phyloP scores from a whole-genome alignment of 441 rosid species.

The Eutrema salsugineum region DNA sequence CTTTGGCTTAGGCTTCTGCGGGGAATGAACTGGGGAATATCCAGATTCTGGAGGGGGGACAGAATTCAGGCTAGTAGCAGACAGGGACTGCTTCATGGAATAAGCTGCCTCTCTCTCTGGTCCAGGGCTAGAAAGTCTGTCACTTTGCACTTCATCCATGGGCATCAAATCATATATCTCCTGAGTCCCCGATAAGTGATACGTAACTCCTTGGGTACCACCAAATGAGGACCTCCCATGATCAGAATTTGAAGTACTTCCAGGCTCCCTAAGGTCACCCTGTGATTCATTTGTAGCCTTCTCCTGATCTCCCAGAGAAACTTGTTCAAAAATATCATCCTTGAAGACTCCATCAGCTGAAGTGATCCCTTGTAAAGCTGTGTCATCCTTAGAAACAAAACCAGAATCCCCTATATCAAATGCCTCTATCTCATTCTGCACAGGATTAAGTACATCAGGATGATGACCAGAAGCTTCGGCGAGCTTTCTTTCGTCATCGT shows the following conservation, averaged over 20 bases:
- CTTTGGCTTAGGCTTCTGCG: conserved; percentile 64
- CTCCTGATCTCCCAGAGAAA: conserved; percentile 75
- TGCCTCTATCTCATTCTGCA: conserved; percentile 39
- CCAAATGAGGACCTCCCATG: conserved; percentile 38
- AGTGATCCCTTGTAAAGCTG: conserved; percentile 29
- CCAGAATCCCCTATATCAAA: conserved; percentile 35
- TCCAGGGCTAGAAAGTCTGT: conserved; percentile 52
- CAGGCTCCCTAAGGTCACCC: conserved; percentile 32
- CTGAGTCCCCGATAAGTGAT: conserved; percentile 31
- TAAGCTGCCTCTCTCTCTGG: conserved; percentile 41
- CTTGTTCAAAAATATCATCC: conserved; percentile 85
- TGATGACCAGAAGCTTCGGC: conserved; percentile 36
- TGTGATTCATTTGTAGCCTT: conserved; percentile 36
- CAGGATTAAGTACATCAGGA: conserved; percentile 23
- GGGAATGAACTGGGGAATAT: conserved; percentile 64
- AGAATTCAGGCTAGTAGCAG: conserved; percentile 64
- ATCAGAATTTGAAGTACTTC: conserved; percentile 43
- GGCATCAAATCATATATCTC: conserved; percentile 44
- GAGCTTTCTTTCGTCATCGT: conserved; percentile 61
- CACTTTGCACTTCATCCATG: conserved; percentile 38
- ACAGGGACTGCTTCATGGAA: conserved; percentile 45
- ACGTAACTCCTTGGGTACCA: conserved; percentile 37
- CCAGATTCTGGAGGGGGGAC: conserved; percentile 39
- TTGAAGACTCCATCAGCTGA: conserved; percentile 41
- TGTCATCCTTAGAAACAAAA: conserved; percentile 25